Percentiles rank a stretch among this genome's conserved stretches.
Conservation (phyloP, 2,329 filamentous ascomycete genomes). For the Phoma sp. region DNA sequence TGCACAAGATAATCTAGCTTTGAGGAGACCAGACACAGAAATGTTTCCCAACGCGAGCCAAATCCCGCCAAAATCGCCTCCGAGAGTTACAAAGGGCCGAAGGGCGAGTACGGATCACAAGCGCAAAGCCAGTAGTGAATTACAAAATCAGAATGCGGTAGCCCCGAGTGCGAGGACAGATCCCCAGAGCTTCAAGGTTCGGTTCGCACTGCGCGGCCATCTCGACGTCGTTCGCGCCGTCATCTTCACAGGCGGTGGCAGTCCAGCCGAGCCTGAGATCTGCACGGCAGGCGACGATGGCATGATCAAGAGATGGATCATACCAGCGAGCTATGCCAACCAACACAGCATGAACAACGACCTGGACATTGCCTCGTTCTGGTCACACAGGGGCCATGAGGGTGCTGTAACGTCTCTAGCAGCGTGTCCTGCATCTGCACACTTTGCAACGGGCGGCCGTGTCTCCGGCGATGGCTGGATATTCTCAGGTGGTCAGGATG, state of each 20-base stretch:
- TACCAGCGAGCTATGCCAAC: slow-evolving; percentile 78
- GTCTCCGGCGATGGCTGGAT: slow-evolving; percentile 96
- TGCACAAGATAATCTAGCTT: slow-evolving; percentile 58
- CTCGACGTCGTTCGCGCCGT: slow-evolving; percentile 92
- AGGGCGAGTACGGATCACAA: slow-evolving; percentile 74
- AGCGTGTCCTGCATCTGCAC: slow-evolving; percentile 84
- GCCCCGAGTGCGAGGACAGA: slow-evolving; percentile 64
- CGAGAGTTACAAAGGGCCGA: slow-evolving; percentile 68
- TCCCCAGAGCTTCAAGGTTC: slow-evolving; percentile 82
- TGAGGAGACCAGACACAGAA: slow-evolving; percentile 81
- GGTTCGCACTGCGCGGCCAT: slow-evolving; percentile 90
- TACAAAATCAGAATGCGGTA: slow-evolving; percentile 63
- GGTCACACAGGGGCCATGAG: slow-evolving; percentile 93
- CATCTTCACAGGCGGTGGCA: slow-evolving; percentile 96
- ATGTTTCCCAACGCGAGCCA: slow-evolving; percentile 82
- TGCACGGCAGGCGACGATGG: slow-evolving; percentile 96
- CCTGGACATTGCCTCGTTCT: slow-evolving; percentile 89
- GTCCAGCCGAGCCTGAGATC: slow-evolving; percentile 93
- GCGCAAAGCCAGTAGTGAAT: slow-evolving; percentile 67
- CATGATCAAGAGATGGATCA: slow-evolving; percentile 95
- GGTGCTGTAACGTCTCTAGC: slow-evolving; percentile 87
- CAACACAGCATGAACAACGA: slow-evolving; percentile 71
- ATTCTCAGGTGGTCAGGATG: slow-evolving; percentile 95
- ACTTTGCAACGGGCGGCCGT: slow-evolving; percentile 86
- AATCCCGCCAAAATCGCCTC: slow-evolving; percentile 80